Evolutionary conservation across 768 basidiomycete species (phyloP).

Genomic region (Daedaleopsis nitida): DNA sequence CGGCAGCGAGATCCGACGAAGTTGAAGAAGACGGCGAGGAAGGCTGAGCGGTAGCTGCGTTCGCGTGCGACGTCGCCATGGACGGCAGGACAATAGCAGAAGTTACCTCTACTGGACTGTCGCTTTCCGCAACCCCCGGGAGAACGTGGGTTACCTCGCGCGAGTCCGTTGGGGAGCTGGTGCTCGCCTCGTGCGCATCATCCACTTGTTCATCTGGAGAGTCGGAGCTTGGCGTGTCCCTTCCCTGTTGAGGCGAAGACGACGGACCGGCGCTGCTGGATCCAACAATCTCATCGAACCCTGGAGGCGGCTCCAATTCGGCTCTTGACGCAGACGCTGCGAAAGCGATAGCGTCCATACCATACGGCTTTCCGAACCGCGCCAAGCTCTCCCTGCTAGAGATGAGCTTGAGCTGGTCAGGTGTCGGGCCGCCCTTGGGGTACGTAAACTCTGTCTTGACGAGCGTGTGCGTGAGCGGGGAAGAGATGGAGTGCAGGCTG

Average conservation of each 20-base stretch:
- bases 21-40: not conserved
- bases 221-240: not conserved
- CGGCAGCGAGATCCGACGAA: not conserved
- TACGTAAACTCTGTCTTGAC: slow-evolving; percentile 72
- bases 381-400: slow-evolving; percentile 66
- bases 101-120: not conserved
- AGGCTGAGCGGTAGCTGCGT: not conserved
- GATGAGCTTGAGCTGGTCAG: slow-evolving; percentile 67
- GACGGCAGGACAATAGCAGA: not conserved
- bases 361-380: slow-evolving; percentile 77
- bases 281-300: slow-evolving; percentile 28
- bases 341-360: slow-evolving; percentile 69
- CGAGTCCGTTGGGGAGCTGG: not conserved
- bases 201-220: not conserved
- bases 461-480: slow-evolving; percentile 75
- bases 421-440: slow-evolving; percentile 62
- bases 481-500: slow-evolving; percentile 72
- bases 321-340: slow-evolving; percentile 52
- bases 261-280: not conserved
- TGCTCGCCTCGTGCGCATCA: not conserved
- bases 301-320: slow-evolving; percentile 42
- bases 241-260: not conserved
- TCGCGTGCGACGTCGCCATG: not conserved
- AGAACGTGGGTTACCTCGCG: not conserved
- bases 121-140: not conserved